These are phyloP conservation scores for Corinectria fuckeliana DNA, from an alignment of 2,329 filamentous ascomycete genomes.

Conservation along the genomic window DNA sequence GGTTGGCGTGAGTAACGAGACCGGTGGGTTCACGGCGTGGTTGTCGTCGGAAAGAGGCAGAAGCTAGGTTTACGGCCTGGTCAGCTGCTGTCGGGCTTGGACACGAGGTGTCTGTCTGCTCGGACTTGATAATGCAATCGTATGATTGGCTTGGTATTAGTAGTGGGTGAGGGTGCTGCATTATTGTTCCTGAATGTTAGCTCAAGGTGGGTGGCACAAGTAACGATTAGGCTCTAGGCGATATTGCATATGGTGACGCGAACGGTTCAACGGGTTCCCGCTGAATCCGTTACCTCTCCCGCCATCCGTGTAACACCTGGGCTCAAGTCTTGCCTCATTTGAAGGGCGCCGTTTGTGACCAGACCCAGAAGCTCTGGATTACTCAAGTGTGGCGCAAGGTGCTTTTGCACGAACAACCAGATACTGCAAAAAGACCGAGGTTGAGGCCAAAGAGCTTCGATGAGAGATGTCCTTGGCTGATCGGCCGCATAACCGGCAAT, in stretches of 20 bases:
- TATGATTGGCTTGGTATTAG: no score
- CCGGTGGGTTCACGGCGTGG: background rate
- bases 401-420: background rate
- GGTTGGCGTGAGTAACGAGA: background rate
- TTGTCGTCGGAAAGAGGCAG: background rate
- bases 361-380: background rate
- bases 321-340: background rate
- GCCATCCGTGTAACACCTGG: background rate
- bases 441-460: background rate
- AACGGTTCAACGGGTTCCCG: no score
- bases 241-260: no score
- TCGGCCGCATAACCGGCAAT: background rate
- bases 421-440: background rate
- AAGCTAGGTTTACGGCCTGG: no score
- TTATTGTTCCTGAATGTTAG: no score
- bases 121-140: no score
- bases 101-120: background rate
- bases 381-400: background rate
- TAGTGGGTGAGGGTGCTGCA: no score
- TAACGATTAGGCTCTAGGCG: no score
- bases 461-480: background rate
- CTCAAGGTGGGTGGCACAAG: no score
- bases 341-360: background rate
- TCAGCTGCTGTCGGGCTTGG: no score
- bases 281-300: no score